phyloP scores from a whole-genome alignment of 2,329 filamentous ascomycete genomes.

The Coccinonectria pachysandricola region DNA sequence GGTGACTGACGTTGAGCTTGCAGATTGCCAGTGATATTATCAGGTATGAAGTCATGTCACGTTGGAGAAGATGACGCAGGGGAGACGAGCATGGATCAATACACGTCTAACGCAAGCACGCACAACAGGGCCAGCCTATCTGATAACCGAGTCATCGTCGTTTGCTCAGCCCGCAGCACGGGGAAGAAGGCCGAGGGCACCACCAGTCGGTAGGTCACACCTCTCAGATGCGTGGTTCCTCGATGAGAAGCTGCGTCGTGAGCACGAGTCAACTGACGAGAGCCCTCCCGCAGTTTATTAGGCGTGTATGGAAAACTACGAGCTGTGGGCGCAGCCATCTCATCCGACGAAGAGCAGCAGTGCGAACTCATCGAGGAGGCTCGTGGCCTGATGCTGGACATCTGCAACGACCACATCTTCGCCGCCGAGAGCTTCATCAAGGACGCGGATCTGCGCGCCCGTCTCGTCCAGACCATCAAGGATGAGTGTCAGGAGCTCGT shows the following conservation, averaged over 20 bases:
- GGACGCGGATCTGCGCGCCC: slow-evolving; percentile 43
- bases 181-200: slow-evolving; percentile 92
- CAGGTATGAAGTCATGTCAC: slow-evolving; percentile 22
- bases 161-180: slow-evolving; percentile 90
- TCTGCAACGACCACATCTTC: slow-evolving; percentile 70
- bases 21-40: slow-evolving; percentile 35
- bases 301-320: slow-evolving; percentile 50
- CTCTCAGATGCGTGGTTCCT: no score
- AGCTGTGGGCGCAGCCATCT: slow-evolving; percentile 41
- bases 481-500: slow-evolving; percentile 71
- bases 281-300: slow-evolving; percentile 34
- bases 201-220: slow-evolving; percentile 85
- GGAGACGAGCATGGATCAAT: slow-evolving; percentile 4
- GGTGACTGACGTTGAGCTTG: not conserved
- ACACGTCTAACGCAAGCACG: no score
- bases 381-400: slow-evolving; percentile 65
- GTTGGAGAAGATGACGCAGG: slow-evolving; percentile 1
- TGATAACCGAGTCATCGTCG: slow-evolving; percentile 71
- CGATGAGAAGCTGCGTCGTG: no score
- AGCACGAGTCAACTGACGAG: slow-evolving; percentile 9
- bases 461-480: slow-evolving; percentile 57
- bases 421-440: slow-evolving; percentile 57
- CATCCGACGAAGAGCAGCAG: slow-evolving; percentile 40
- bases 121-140: slow-evolving; percentile 39
- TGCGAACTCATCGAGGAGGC: slow-evolving; percentile 50